phyloP scores from a whole-genome alignment of 2,329 filamentous ascomycete species.

The Fusarium avenaceum region DNA sequence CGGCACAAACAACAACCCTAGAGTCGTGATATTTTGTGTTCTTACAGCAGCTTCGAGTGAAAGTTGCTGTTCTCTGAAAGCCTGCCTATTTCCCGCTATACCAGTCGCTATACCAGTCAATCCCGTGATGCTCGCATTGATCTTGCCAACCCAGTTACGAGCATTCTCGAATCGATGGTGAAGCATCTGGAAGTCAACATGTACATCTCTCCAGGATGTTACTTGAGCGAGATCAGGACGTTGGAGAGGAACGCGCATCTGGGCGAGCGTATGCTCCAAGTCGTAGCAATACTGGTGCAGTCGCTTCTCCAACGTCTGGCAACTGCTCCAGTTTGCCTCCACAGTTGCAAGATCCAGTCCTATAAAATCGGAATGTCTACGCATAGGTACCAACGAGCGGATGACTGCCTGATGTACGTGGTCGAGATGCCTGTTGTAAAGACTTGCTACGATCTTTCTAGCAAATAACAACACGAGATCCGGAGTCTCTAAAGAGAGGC shows the following conservation, averaged over 20 bases:
- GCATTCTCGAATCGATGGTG: background rate
- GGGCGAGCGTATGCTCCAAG: background rate
- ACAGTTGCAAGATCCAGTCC: background rate
- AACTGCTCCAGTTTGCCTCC: conserved; percentile 8
- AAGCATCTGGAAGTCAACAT: conserved; percentile 2
- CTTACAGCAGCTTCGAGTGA: background rate
- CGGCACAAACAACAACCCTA: background rate
- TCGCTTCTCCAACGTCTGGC: conserved; percentile 6
- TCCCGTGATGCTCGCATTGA: background rate
- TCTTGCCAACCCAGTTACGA: background rate
- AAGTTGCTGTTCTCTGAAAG: conserved; percentile 6
- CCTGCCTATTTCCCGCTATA: conserved; percentile 4
- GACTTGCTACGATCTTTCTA: conserved; percentile 2
- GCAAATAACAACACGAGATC: background rate
- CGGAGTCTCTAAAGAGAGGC: background rate
- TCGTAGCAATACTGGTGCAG: conserved; percentile 1
- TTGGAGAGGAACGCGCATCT: background rate
- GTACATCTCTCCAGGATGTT: conserved; percentile 1
- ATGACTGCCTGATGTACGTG: background rate
- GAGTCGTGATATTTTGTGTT: background rate
- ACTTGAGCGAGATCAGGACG: background rate
- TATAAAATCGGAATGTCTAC: background rate
- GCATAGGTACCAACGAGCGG: background rate
- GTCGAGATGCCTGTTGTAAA: conserved; percentile 1
- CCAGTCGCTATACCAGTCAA: conserved; percentile 1